Percentiles rank a stretch among this genome's conserved stretches.
Conservation (phyloP, 495 filamentous ascomycete species). For the Wilcoxina mikolae region DNA sequence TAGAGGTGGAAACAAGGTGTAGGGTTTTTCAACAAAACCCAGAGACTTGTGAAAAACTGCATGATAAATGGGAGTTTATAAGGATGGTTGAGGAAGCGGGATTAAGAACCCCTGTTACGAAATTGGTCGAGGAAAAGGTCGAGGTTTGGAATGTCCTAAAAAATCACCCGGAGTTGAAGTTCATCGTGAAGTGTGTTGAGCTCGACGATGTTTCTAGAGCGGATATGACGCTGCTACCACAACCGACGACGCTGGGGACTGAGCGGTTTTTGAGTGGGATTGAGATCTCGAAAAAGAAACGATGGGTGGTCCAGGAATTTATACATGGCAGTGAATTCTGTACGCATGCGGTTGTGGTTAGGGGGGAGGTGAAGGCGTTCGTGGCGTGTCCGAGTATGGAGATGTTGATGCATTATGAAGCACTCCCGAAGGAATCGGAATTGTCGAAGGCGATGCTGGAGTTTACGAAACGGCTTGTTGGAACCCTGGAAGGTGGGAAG, state of each 20-base stretch:
- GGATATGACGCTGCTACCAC: constrained; percentile 33
- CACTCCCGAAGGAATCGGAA: constrained; percentile 38
- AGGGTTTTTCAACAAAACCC: constrained; percentile 44
- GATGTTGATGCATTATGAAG: constrained; percentile 47
- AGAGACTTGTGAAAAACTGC: constrained; percentile 31
- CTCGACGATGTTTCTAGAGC: constrained; percentile 34
- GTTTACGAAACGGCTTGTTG: constrained; percentile 45
- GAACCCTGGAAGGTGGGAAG: constrained; percentile 31
- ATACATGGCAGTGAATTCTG: constrained; percentile 50
- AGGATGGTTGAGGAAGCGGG: constrained; percentile 36
- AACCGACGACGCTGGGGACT: constrained; percentile 38
- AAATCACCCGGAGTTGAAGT: constrained; percentile 29
- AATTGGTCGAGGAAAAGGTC: constrained; percentile 40
- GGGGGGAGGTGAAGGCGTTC: constrained; percentile 46
- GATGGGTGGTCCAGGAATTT: constrained; percentile 58
- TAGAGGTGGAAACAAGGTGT: constrained; percentile 45
- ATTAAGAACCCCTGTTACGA: constrained; percentile 44
- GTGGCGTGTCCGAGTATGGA: constrained; percentile 45
- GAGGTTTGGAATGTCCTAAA: constrained; percentile 42
- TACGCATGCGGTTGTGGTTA: constrained; percentile 50
- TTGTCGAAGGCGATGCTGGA: constrained; percentile 43
- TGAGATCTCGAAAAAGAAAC: constrained; percentile 38
- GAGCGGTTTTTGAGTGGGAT: constrained; percentile 40
- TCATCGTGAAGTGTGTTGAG: constrained; percentile 46
- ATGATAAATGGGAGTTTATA: constrained; percentile 46